Conservation (phyloP, 768 basidiomycete genomes). For the Pulveroboletus frians region DNA sequence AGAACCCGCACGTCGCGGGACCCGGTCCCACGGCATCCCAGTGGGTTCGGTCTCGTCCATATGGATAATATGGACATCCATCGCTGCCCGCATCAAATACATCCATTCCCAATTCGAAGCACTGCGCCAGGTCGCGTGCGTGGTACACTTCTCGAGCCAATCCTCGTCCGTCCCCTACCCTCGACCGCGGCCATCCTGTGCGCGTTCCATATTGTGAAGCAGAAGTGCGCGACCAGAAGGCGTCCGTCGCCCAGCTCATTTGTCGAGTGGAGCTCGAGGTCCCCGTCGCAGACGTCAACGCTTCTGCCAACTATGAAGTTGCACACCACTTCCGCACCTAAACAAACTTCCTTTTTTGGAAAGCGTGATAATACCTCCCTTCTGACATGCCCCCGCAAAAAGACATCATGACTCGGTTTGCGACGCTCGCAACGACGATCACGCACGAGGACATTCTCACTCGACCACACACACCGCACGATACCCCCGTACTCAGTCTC, state of each 20-base stretch:
- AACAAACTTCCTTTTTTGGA: conserved; percentile 20
- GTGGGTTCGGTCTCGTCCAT: conserved; percentile 15
- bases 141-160: conserved; percentile 19
- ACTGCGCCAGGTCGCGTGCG: conserved; percentile 5
- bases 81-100: conserved; percentile 20
- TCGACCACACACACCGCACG: conserved; percentile 22
- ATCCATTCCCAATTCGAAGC: conserved; percentile 30
- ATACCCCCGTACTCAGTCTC: conserved; percentile 48
- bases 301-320: conserved; percentile 2
- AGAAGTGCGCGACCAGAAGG: conserved; percentile 16
- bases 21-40: conserved; percentile 8
- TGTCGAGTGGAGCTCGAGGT: conserved; percentile 17
- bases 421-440: conserved; percentile 25
- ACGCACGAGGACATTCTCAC: conserved; percentile 37
- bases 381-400: conserved; percentile 10
- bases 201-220: conserved; percentile 23
- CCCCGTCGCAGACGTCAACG: conserved; percentile 2
- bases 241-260: conserved; percentile 12
- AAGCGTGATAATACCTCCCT: neutral
- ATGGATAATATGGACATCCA: conserved; percentile 7
- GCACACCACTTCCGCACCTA: conserved; percentile 17
- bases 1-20: conserved; percentile 10
- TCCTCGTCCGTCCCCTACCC: conserved; percentile 16
- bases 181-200: conserved; percentile 30
- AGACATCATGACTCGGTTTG: conserved; percentile 23